These are phyloP conservation scores for Rhododendron simsii DNA, from an alignment of 148 eudicot genomes.

Conservation along the genomic window DNA sequence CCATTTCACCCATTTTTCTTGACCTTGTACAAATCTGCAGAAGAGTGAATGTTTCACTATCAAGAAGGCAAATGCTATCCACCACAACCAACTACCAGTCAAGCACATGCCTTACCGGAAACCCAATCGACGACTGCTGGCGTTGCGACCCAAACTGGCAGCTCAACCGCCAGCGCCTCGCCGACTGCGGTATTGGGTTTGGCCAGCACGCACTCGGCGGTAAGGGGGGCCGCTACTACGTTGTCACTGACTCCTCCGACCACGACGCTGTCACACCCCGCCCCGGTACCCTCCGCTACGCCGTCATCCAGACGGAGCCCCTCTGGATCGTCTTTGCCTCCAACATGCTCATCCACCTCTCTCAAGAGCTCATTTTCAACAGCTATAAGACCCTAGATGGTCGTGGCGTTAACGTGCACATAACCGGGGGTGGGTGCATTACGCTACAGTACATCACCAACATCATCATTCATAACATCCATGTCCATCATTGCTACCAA, in stretches of 20 bases:
- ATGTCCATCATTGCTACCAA: slow-evolving; percentile 72
- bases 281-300: slow-evolving; percentile 83
- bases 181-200: slow-evolving; percentile 83
- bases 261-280: slow-evolving; percentile 61
- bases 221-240: slow-evolving; percentile 72
- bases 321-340: slow-evolving; percentile 81
- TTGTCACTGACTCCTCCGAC: slow-evolving; percentile 77
- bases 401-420: slow-evolving; percentile 71
- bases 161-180: slow-evolving; percentile 71
- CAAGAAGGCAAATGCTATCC: slow-evolving; percentile 52
- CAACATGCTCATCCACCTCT: slow-evolving; percentile 70
- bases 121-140: slow-evolving; percentile 94
- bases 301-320: slow-evolving; percentile 75
- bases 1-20: not conserved
- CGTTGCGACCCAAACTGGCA: slow-evolving; percentile 80
- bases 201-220: slow-evolving; percentile 87
- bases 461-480: slow-evolving; percentile 74
- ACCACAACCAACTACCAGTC: slow-evolving; percentile 24
- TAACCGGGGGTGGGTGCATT: slow-evolving; percentile 86
- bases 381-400: slow-evolving; percentile 83
- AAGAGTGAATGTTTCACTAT: slow-evolving; percentile 58
- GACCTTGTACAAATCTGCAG: slow-evolving; percentile 26
- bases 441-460: slow-evolving; percentile 73
- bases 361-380: slow-evolving; percentile 79
- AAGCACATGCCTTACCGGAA: slow-evolving; percentile 52